Base-by-base conservation (phyloP, 805 yeast species). In the Wickerhamomyces pijperi region DNA sequence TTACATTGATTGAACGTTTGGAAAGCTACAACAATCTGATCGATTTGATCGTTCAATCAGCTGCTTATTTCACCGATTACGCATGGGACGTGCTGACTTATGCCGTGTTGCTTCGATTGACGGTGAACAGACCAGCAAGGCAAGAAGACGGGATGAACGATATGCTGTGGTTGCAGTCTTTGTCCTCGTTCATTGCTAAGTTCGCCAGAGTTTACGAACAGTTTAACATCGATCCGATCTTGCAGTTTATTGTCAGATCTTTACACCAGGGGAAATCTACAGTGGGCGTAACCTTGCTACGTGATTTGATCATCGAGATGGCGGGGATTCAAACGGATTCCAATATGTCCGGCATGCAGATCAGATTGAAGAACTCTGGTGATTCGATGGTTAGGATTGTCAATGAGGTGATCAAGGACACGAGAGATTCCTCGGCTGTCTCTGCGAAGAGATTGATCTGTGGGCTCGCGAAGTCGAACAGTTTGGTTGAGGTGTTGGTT, bases 1-100 rank as follows among this genome's bases (percentile, higher is more conserved):
- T 73, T 18, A 78, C 83, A 0, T 69, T 84, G 35, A 66, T 88
- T 11, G 75, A 76, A 35, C 96, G 86, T 53, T 76, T 90, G 46
- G 97, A 90, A 58, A 85, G 92, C 62, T 90, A 90, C 54, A 95
- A 82, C 53, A 90, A 90, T 53, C 71, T 90, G 45, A 82, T 80
- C 35, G 77, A 75, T 31, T 65, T 90, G 41, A 76, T 90, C 6
- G 87, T 85, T 9, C 80, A 80, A 36, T 74, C 92, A 6, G 86
- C 95, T 0, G 64, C 76, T 32, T 80, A 74, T 51, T 85, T 86
- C 54, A 80, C 78, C 37, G 70, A 63, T 5, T 79, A 81, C 50
- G 86, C 87, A 0, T 86, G 94, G 87, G 97, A 90, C 56, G 82
- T 77, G 2, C 58, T 90, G 23, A 79, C 88, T 4, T 77, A 75